phyloP scores from a whole-genome alignment of 805 yeast species.

The Blastobotrys parvus region DNA sequence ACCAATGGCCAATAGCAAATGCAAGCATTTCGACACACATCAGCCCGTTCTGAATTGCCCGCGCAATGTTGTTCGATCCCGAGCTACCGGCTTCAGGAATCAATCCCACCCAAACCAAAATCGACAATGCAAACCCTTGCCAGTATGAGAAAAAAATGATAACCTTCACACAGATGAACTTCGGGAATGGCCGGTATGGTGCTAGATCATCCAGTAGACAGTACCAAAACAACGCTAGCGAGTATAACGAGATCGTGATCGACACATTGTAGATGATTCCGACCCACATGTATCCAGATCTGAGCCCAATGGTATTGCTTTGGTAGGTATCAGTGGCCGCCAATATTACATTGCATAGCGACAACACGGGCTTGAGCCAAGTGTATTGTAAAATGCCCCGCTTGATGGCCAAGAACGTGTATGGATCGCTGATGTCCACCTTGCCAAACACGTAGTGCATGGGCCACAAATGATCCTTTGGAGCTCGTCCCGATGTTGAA shows the following conservation, averaged over 20 bases:
- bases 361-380: conserved; percentile 85
- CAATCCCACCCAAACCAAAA: conserved; percentile 28
- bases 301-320: conserved; percentile 39
- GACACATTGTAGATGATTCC: conserved; percentile 67
- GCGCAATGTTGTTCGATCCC: conserved; percentile 37
- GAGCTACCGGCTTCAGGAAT: conserved; percentile 27
- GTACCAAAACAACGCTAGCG: conserved; percentile 87
- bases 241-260: conserved; percentile 74
- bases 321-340: conserved; percentile 39
- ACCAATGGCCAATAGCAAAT: conserved; percentile 84
- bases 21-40: conserved; percentile 77
- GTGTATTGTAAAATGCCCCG: conserved; percentile 88
- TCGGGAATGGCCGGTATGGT: conserved; percentile 83
- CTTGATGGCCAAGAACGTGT: conserved; percentile 65
- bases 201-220: conserved; percentile 70
- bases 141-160: conserved; percentile 97
- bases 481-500: conserved; percentile 59
- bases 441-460: conserved; percentile 42
- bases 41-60: conserved; percentile 65
- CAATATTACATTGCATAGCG: conserved; percentile 42
- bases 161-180: conserved; percentile 84
- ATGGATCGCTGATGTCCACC: conserved; percentile 82
- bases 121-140: conserved; percentile 66
- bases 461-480: conserved; percentile 56
- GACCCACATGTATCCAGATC: conserved; percentile 53